phyloP scores from a whole-genome alignment of 2,329 filamentous ascomycete genomes.

The Karstenula rhodostoma region DNA sequence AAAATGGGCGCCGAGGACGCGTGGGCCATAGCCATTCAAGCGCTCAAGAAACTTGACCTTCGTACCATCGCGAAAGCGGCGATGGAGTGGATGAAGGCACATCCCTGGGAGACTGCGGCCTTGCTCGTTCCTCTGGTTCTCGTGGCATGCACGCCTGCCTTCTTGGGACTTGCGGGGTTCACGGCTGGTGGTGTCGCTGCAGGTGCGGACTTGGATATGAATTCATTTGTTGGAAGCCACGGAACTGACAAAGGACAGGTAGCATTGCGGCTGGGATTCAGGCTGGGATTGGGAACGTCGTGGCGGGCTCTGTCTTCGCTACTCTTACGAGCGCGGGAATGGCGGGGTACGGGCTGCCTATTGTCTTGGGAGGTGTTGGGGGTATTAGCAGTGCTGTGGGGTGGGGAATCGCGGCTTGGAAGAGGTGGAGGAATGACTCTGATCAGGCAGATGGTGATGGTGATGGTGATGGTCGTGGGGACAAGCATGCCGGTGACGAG shows the following conservation, averaged over 20 bases:
- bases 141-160: slow-evolving; percentile 7
- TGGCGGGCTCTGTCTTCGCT: slow-evolving; percentile 31
- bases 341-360: slow-evolving; percentile 28
- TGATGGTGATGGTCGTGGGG: too few species aligned
- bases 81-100: slow-evolving; percentile 8
- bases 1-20: too few species aligned
- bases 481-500: too few species aligned
- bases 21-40: too few species aligned
- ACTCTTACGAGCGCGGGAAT: slow-evolving; percentile 35
- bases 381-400: background rate
- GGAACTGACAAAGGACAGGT: slow-evolving; percentile 15
- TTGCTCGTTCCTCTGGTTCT: slow-evolving; percentile 16
- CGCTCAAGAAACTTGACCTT: too few species aligned
- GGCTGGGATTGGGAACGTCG: slow-evolving; percentile 28
- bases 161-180: slow-evolving; percentile 16
- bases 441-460: too few species aligned
- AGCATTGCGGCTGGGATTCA: slow-evolving; percentile 35
- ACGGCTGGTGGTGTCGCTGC: background rate
- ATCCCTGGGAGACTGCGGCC: slow-evolving; percentile 16
- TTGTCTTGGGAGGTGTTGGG: slow-evolving; percentile 23
- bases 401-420: background rate
- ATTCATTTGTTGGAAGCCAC: too few species aligned
- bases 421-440: background rate
- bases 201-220: too few species aligned
- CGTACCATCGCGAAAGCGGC: slow-evolving; percentile 2